Base-by-base conservation (phyloP, 2,329 filamentous ascomycete genomes). In the Colletotrichum sp. region DNA sequence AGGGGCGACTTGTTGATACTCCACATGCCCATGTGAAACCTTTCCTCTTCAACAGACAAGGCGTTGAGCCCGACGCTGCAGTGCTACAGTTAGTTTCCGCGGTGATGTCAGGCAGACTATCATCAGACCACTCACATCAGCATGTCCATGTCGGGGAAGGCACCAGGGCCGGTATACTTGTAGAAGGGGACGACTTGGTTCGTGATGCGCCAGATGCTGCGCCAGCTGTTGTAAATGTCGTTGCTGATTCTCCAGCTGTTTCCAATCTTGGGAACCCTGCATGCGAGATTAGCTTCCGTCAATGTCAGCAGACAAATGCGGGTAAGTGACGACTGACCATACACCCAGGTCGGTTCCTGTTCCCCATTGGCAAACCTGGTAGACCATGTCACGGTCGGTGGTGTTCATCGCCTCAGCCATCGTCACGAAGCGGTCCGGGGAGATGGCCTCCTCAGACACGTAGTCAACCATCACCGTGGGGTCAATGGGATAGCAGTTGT, bases 341-440 rank as follows among this genome's bases (percentile, higher is more conserved):
- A 84, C 82, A 0, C 87, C 86, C 1, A 89, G 83, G 60, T 90
- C 84, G 30, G 85, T 79, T 2, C 88, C 88, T 7, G 90, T 82
- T 1, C 88, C 89, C 89, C 89, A 90, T 79, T 90, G 89, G 76
- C 89, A 90, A 10, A 90, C 84, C 43, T 88, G 87, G 74, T 89
- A 90, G 5, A 87, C 79, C 3, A 90, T 86, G 7, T 86, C 81
- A 1, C 86, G 83, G n/a, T 84, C 80, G 1, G 85, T 82, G 0
- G 80, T 78, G 6, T 85, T 81, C 1, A 90, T 80, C 0, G 85
- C 84, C 0, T 81, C 78, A 1, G 86, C 86, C 88, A 90, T 90
- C 61, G 84, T 87, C 12, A 86, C 79, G 72, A 89, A 88, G 0
- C 88, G 85, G 1, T 82, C 77, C 0, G 85, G 83, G 0, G 86